Evolutionary conservation across 2,329 filamentous ascomycete species (phyloP).

Genomic region (Trichoderma semiorbis): DNA sequence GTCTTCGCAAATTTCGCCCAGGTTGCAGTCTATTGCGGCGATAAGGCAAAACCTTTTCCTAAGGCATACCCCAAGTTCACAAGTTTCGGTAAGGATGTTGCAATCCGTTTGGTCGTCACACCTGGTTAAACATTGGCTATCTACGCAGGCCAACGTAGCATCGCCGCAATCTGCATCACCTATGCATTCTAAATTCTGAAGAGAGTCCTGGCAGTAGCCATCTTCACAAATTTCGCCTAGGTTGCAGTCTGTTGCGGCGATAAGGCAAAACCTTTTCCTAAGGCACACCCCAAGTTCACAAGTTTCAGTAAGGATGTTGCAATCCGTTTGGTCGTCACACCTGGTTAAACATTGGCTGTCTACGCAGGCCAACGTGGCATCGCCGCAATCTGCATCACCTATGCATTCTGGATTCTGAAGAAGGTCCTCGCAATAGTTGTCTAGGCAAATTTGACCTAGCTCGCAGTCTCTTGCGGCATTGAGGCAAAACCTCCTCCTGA

Average conservation of each 20-base stretch:
- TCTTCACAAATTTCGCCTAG: neutral
- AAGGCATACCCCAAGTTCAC: neutral
- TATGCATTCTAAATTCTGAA: neutral
- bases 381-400: neutral
- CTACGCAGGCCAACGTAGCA: no score
- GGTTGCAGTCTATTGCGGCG: neutral
- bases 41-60: neutral
- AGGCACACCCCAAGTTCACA: neutral
- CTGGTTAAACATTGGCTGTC: neutral
- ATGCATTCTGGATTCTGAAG: neutral
- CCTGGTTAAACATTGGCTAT: neutral
- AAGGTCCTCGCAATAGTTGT: neutral
- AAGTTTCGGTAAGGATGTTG: neutral
- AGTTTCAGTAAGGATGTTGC: neutral
- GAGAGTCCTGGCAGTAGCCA: neutral
- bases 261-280: neutral
- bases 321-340: neutral
- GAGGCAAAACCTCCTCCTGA: neutral
- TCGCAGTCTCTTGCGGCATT: neutral
- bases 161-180: neutral
- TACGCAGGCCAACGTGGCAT: neutral
- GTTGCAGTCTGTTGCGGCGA: neutral
- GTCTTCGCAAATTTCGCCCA: neutral
- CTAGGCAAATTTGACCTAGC: neutral
- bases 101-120: neutral